Evolutionary conservation across 1,284 basidiomycete species (phyloP), one percentile per base, ranked within the genome.

Genomic region (Rhodotorula sp.): DNA sequence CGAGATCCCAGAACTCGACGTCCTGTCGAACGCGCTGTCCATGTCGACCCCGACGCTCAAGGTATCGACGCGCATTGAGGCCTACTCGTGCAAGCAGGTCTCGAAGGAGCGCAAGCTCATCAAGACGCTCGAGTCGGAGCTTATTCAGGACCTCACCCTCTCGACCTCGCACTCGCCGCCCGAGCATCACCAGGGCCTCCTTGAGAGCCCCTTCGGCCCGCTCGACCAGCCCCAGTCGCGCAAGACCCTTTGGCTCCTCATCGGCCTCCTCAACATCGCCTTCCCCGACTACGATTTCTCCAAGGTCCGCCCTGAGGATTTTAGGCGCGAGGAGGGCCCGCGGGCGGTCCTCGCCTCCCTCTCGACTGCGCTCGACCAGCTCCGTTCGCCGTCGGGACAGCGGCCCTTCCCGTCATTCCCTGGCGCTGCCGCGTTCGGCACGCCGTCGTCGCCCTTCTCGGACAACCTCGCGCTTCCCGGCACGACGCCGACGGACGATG

Each of bases 221-320:
- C 80, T 85, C 64, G 83, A 84, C 73, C 79, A 83, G 73, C 79
- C 82, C 1, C 79, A 81, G 50, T 89, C 91, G 48, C 86, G 93
- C 79, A 95, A 94, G 86, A 93, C 91, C 3, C 87, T 95, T 63
- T 94, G 92, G 84, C 87, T 97, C 66, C 90, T 99, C 80, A 97
- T 99, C 78, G 91, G 94, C 25, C 95, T 94, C 7, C 90, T 99
- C 79, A 99, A 99, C 83, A 88, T 93, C 78, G 95, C 96, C 6
- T 99, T 97, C 81, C 95, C 95, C 0, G 96, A 98, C 85, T 89
- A 98, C 83, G 95, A 98, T 81, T 99, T 99, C 83, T 92, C 91
- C 34, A 90, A 92, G 79, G 91, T 97, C 66, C 88, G 91, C 48
- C 92, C 94, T 0, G 90, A 90, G 44, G 92, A 97, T 78, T 99